Evolutionary conservation across 352 stramenopile species (phyloP).

Genomic region (Globisporangium paroecandrum): DNA sequence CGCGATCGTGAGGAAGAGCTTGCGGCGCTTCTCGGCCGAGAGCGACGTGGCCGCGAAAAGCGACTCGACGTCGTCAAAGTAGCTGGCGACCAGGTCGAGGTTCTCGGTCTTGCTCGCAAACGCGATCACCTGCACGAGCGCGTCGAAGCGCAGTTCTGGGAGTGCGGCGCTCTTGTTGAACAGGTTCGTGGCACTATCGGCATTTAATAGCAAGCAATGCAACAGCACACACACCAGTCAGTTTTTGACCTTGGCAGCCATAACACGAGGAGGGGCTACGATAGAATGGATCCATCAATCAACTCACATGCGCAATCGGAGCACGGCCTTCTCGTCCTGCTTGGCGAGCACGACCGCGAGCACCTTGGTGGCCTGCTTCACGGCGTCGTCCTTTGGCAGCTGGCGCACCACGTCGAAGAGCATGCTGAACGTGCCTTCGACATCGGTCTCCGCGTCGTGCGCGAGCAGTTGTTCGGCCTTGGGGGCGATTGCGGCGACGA

Average conservation of each 20-base stretch:
- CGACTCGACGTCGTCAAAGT: constrained; percentile 65
- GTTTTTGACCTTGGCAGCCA: not conserved
- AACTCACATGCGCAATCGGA: constrained; percentile 68
- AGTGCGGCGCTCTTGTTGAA: constrained; percentile 72
- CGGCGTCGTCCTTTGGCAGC: constrained; percentile 28
- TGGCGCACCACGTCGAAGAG: constrained; percentile 54
- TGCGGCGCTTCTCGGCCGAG: constrained; percentile 43
- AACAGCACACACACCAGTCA: not conserved
- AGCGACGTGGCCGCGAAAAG: constrained; percentile 48
- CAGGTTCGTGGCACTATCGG: constrained; percentile 45
- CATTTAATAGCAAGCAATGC: not conserved
- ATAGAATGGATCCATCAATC: too few species aligned
- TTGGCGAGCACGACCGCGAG: constrained; percentile 44
- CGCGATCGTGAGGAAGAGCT: constrained; percentile 66
- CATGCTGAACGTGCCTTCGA: constrained; percentile 70
- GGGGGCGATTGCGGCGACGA: constrained; percentile 44
- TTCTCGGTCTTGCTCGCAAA: constrained; percentile 60
- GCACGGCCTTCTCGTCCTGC: constrained; percentile 50
- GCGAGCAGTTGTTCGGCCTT: constrained; percentile 59
- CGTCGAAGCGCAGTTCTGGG: constrained; percentile 65
- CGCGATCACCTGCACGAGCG: constrained; percentile 53
- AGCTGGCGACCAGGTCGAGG: constrained; percentile 55
- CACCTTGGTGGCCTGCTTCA: constrained; percentile 40
- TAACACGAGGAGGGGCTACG: not conserved
- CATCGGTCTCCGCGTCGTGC: constrained; percentile 71